A percentile compares a stretch with the other conserved stretches of the same genome.
These are phyloP conservation scores for Yamadazyma takamatsuzukensis DNA, from an alignment of 805 yeast genomes.

Conservation along the genomic window DNA sequence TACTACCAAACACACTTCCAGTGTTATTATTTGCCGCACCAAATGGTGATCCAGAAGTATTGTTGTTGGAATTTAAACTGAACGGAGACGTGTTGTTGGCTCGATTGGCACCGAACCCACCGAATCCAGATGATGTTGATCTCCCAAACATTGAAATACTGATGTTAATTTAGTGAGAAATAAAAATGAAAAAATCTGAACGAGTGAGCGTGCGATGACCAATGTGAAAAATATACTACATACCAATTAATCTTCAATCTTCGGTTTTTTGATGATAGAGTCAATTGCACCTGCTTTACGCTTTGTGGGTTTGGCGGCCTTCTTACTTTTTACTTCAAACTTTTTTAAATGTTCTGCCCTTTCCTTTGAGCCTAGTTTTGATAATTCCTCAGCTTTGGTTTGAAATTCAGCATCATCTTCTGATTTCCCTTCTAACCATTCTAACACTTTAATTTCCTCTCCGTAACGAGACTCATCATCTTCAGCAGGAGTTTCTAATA, in stretches of 20 bases:
- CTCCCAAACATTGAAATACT: slow-evolving; percentile 44
- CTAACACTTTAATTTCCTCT: slow-evolving; percentile 76
- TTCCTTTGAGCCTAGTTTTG: slow-evolving; percentile 60
- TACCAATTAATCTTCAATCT: slow-evolving; percentile 4
- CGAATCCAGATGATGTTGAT: slow-evolving; percentile 46
- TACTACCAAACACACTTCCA: slow-evolving; percentile 23
- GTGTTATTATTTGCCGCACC: slow-evolving; percentile 21
- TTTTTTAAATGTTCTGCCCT: slow-evolving; percentile 67
- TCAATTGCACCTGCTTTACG: slow-evolving; percentile 9
- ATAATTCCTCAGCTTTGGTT: slow-evolving; percentile 46
- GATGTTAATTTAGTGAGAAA: slow-evolving; percentile 1
- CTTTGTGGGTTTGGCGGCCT: slow-evolving; percentile 9
- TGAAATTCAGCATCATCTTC: slow-evolving; percentile 53
- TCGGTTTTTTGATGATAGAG: slow-evolving; percentile 10
- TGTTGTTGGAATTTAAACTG: slow-evolving; percentile 23
- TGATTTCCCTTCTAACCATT: slow-evolving; percentile 67
- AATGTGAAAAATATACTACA: not conserved
- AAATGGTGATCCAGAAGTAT: slow-evolving; percentile 31
- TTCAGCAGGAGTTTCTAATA: slow-evolving; percentile 82
- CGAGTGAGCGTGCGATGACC: too few species aligned
- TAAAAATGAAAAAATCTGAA: too few species aligned
- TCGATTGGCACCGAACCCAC: slow-evolving; percentile 35
- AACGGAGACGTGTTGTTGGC: slow-evolving; percentile 31
- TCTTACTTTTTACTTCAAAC: slow-evolving; percentile 50
- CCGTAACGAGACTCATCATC: slow-evolving; percentile 67